Base-by-base conservation (phyloP, 2,329 filamentous ascomycete species). In the Hymenoscyphus fraxineus region DNA sequence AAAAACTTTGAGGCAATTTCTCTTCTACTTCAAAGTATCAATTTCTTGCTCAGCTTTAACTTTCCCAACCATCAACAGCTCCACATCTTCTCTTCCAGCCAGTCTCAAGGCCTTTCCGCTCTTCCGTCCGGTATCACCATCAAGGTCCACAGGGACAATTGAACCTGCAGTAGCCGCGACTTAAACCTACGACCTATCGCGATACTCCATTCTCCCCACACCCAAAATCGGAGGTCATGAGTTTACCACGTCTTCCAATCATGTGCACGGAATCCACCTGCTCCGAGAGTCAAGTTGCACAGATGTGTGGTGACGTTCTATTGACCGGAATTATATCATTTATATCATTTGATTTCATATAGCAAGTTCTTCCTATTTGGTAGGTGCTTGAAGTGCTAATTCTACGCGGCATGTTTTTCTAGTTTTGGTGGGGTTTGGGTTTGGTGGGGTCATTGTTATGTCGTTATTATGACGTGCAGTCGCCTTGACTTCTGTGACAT, bases 101-200 rank as follows among this genome's bases (percentile, higher is more conserved):
- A 58, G 15, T 35, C 38, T 32, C 38, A 19, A 19, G 6, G 7
- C 9, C 16, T 41, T 58, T 40, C 41, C 27, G 27, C 41, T 12
- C 27, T 54, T 15, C 19, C 13, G 31, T 15, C 27, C 19, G 15
- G 32, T 38, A 41, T 51, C 39, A 27, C 27, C 31, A 19, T 39
- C 27, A 13, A 58, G 15, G 58, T 65, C 61, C 64, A 65, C 61
- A 54, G 59, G 59, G 64, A 57, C 39, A 40, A 38, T 32, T 60
- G 51, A 63, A 60, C 58, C 60, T 65, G 64, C 64, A 65, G 64
- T 65, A 65, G 64, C 38, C 6, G 41, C 58, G 22, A 27, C 22
- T 22, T 19, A 31, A 22, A 19, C 19, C 47, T 54, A 35, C 35
- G 9, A 35, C 35, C 35, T 35, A 35, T 35, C 35, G 35, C 35